Conservation (phyloP, 352 stramenopile species). For the Globisporangium emineosum region DNA sequence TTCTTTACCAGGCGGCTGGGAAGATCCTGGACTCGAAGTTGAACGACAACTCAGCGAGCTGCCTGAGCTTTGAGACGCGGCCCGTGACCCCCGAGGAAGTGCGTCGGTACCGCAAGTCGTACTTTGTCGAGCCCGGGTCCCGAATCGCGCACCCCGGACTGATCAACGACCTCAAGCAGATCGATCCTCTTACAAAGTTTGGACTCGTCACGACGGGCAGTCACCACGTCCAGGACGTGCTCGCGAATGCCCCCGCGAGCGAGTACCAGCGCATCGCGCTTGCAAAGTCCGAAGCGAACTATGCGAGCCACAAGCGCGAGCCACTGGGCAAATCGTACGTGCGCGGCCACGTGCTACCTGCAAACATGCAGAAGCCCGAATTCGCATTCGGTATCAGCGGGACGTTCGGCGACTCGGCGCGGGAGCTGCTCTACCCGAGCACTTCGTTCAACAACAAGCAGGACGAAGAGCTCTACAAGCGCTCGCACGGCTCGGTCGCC, state of each 20-base stretch:
- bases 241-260: slow-evolving; percentile 33
- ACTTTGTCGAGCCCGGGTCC: slow-evolving; percentile 71
- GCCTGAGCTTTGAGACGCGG: slow-evolving; percentile 55
- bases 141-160: slow-evolving; percentile 76
- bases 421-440: slow-evolving; percentile 77
- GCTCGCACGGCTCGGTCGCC: slow-evolving; percentile 69
- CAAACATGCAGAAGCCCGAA: slow-evolving; percentile 46
- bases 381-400: slow-evolving; percentile 66
- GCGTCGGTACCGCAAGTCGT: slow-evolving; percentile 78
- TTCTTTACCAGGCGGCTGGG: slow-evolving; percentile 34
- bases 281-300: slow-evolving; percentile 69
- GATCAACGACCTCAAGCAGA: slow-evolving; percentile 71
- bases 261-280: slow-evolving; percentile 73
- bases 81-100: slow-evolving; percentile 70
- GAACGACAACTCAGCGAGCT: slow-evolving; percentile 46
- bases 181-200: slow-evolving; percentile 62
- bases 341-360: slow-evolving; percentile 62
- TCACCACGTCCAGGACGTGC: slow-evolving; percentile 66
- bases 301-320: slow-evolving; percentile 77
- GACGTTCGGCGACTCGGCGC: slow-evolving; percentile 77
- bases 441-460: slow-evolving; percentile 59
- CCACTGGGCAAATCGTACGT: slow-evolving; percentile 69
- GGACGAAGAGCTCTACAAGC: slow-evolving; percentile 67
- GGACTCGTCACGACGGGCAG: slow-evolving; percentile 63
- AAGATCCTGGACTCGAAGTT: slow-evolving; percentile 29